Percentiles rank a stretch among this genome's conserved stretches.
Conservation (phyloP, 1,284 basidiomycete species). For the Moesziomyces sp. region DNA sequence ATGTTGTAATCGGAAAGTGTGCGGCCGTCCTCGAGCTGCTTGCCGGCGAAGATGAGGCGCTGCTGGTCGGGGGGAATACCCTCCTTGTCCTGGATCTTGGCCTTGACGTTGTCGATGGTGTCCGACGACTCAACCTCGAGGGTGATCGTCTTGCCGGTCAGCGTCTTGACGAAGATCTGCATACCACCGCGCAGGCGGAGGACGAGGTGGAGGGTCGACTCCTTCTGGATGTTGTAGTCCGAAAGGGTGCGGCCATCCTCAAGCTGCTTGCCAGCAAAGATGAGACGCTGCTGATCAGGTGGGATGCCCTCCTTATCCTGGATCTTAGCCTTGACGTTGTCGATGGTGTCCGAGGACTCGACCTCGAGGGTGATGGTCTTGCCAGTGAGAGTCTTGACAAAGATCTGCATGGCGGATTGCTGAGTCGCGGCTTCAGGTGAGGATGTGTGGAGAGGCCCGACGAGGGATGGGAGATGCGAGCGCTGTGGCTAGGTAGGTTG, state of each 20-base stretch:
- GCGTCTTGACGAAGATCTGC: conserved; percentile 72
- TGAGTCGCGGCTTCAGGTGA: not conserved
- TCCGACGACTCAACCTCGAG: conserved; percentile 87
- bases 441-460: not conserved
- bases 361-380: conserved; percentile 70
- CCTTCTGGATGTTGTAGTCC: conserved; percentile 90
- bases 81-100: conserved; percentile 67
- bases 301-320: conserved; percentile 66
- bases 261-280: conserved; percentile 66
- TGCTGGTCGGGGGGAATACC: conserved; percentile 70
- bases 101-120: conserved; percentile 86
- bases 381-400: conserved; percentile 58
- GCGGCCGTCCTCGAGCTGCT: conserved; percentile 70
- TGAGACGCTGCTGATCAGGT: conserved; percentile 65
- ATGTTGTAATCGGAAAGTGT: conserved; percentile 70
- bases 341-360: conserved; percentile 72
- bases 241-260: conserved; percentile 63
- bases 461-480: not conserved
- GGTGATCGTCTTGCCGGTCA: conserved; percentile 98
- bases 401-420: conserved; percentile 43
- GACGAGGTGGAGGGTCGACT: conserved; percentile 96
- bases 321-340: conserved; percentile 73
- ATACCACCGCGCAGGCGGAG: conserved; percentile 82
- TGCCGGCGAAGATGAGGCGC: conserved; percentile 71
- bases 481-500: too few species aligned